These are phyloP conservation scores for Craspedostauros australis DNA, from an alignment of 108 stramenopile genomes.

Conservation along the genomic window DNA sequence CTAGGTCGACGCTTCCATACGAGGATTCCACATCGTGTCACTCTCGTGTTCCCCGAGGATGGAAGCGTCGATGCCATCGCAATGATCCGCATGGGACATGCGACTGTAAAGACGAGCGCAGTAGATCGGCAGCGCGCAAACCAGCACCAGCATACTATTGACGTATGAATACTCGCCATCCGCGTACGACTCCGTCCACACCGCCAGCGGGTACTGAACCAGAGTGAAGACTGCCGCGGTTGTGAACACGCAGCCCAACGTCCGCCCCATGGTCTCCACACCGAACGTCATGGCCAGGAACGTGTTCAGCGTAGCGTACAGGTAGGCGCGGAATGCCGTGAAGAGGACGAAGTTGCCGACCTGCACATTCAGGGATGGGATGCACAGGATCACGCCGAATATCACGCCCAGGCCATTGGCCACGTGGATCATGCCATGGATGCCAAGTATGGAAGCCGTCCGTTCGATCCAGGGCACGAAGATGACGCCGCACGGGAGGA, in stretches of 20 bases:
- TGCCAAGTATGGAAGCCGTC: constrained; percentile 4
- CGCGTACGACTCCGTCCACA: neutral
- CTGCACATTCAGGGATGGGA: constrained; percentile 3
- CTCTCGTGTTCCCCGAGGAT: too few relatives aligned
- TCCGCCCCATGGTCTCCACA: constrained; percentile 14
- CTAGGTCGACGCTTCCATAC: too few relatives aligned
- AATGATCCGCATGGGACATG: too few relatives aligned
- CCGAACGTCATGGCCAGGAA: constrained; percentile 7
- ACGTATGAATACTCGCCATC: constrained; percentile 2
- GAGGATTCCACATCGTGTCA: too few relatives aligned
- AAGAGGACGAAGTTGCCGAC: constrained; percentile 3
- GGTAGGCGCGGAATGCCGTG: constrained; percentile 10
- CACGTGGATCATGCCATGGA: constrained; percentile 2
- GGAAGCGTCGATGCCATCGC: too few relatives aligned
- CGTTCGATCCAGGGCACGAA: constrained; percentile 12
- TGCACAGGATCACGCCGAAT: constrained; percentile 4
- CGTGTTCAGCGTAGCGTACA: constrained; percentile 8
- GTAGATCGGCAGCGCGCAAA: too few relatives aligned
- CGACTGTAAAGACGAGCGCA: too few relatives aligned
- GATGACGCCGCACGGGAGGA: constrained; percentile 8
- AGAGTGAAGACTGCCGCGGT: constrained; percentile 1
- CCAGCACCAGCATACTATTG: neutral
- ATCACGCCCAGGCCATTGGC: constrained; percentile 10
- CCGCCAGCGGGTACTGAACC: constrained; percentile 8
- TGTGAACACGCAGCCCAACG: constrained; percentile 9